These are phyloP conservation scores for Chlamydomonas sp. DNA, from an alignment of 139 green algal species.

Conservation along the genomic window DNA sequence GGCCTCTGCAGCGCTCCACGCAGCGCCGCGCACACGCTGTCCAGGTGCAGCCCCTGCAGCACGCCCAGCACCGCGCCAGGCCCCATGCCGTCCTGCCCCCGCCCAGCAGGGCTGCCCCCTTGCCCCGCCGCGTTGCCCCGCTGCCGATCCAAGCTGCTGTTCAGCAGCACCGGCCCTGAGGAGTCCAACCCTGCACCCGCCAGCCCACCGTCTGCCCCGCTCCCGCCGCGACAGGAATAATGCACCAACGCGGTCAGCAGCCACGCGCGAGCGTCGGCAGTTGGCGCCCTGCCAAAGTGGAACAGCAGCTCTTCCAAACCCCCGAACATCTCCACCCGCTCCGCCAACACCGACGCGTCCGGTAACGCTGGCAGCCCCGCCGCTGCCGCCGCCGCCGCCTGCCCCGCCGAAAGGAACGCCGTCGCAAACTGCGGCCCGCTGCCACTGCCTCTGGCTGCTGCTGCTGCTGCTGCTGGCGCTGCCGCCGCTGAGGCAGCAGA, in stretches of 20 bases:
- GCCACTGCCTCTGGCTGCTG: background rate
- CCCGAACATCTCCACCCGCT: slow-evolving; percentile 34
- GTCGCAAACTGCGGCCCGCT: background rate
- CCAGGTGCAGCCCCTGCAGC: slow-evolving; percentile 24
- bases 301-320: slow-evolving; percentile 42
- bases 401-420: background rate
- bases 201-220: background rate
- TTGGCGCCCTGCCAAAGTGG: slow-evolving; percentile 36
- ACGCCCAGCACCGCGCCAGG: slow-evolving; percentile 14
- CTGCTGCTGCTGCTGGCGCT: background rate
- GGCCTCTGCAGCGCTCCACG: slow-evolving; percentile 27
- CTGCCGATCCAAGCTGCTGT: background rate
- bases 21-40: slow-evolving; percentile 24
- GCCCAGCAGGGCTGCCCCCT: too few relatives aligned
- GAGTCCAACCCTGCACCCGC: background rate
- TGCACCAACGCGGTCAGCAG: slow-evolving; percentile 22
- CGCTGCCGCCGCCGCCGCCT: background rate
- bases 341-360: background rate
- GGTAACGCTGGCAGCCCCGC: background rate
- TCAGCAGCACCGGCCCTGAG: background rate
- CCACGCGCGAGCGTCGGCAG: slow-evolving; percentile 23
- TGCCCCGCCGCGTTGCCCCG: background rate
- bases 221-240: background rate
- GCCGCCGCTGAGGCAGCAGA: background rate
- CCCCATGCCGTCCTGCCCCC: background rate